Conservation (phyloP, 208 protist genomes). For the Leishmania mexicana region DNA sequence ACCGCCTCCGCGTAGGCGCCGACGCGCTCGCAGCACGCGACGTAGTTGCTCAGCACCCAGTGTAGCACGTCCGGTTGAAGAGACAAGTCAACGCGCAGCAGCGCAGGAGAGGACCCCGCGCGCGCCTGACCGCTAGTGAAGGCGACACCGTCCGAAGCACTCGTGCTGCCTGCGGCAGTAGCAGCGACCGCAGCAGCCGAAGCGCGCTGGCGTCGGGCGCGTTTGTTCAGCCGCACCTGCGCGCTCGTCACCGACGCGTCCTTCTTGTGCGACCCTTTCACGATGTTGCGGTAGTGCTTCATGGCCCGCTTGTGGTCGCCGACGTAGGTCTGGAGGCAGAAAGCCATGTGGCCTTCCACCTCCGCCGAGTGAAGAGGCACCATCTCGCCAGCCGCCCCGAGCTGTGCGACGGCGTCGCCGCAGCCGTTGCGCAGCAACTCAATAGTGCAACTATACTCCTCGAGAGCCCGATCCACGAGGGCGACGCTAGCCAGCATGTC, state of each 20-base stretch:
- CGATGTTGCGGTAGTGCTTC: slow-evolving; percentile 55
- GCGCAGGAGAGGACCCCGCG: neutral
- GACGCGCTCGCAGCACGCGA: slow-evolving; percentile 66
- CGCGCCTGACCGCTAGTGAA: neutral
- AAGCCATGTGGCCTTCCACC: slow-evolving; percentile 67
- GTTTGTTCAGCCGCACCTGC: slow-evolving; percentile 23
- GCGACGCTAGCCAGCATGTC: slow-evolving; percentile 57
- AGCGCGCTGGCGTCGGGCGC: slow-evolving; percentile 23
- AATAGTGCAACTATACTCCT: slow-evolving; percentile 50
- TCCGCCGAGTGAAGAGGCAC: slow-evolving; percentile 43
- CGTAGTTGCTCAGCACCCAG: slow-evolving; percentile 73
- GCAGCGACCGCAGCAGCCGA: neutral
- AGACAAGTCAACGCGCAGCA: slow-evolving; percentile 12
- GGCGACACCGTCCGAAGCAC: neutral
- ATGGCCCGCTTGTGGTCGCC: slow-evolving; percentile 70
- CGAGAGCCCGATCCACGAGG: slow-evolving; percentile 65
- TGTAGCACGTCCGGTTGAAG: slow-evolving; percentile 55
- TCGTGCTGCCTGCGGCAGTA: neutral
- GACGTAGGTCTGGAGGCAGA: slow-evolving; percentile 76
- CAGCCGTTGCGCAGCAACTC: slow-evolving; percentile 41
- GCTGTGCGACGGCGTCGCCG: slow-evolving; percentile 29
- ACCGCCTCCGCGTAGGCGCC: slow-evolving; percentile 48
- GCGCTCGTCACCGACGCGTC: slow-evolving; percentile 18
- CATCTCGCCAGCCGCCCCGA: slow-evolving; percentile 27
- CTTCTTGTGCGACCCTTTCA: slow-evolving; percentile 21